A percentile compares a stretch with the other conserved stretches of the same genome.
phyloP scores from a whole-genome alignment of 176 grass and related monocot genomes.

The Oryza brachyantha region DNA sequence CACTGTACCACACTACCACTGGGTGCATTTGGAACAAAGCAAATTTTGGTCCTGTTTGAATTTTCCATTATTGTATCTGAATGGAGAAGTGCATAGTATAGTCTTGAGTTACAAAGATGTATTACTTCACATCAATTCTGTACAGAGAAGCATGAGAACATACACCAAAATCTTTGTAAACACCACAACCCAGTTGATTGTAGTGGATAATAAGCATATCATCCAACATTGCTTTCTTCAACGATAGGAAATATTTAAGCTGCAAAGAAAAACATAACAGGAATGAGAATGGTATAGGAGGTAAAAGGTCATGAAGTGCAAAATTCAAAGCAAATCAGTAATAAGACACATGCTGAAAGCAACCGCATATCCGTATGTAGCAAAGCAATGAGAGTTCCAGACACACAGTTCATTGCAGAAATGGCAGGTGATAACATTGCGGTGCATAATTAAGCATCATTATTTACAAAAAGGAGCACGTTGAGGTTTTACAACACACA shows the following conservation, averaged over 20 bases:
- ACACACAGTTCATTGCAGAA: background rate
- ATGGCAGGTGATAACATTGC: background rate
- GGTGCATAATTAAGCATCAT: background rate
- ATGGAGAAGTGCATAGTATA: constrained; percentile 15
- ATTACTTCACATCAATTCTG: background rate
- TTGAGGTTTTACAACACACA: background rate
- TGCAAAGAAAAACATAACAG: background rate
- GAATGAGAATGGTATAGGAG: background rate
- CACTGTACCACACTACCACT: constrained; percentile 23
- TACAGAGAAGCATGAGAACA: background rate
- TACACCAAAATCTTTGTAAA: constrained; percentile 6
- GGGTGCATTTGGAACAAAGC: constrained; percentile 25
- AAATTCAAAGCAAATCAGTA: background rate
- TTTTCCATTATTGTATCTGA: constrained; percentile 16
- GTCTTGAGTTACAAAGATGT: constrained; percentile 10
- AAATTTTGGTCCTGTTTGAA: constrained; percentile 13
- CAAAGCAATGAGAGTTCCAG: background rate
- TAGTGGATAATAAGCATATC: background rate
- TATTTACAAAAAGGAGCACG: background rate
- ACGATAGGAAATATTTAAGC: background rate
- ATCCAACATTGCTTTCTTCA: background rate
- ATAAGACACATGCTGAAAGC: background rate
- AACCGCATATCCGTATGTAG: background rate
- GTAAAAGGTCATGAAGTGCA: background rate
- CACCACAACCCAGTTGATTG: background rate